Evolutionary conservation across 2,329 filamentous ascomycete species (phyloP).

Genomic region (Aspergillus texensis): DNA sequence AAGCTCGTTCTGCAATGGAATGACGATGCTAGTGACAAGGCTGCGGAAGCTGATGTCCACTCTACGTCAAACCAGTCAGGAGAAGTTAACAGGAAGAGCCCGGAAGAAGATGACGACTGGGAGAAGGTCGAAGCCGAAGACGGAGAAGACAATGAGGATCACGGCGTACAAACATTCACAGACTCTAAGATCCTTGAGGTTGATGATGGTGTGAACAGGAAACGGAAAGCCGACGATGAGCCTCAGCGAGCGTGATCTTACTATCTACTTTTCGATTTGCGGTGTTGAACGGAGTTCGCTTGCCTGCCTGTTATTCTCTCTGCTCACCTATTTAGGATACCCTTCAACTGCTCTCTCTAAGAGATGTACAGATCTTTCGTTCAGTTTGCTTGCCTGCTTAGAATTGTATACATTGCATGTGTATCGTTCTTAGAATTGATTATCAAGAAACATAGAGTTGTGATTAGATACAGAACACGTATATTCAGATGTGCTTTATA

Average conservation of each 20-base stretch:
- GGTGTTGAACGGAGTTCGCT: neutral
- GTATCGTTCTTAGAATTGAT: neutral
- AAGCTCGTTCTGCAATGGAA: constrained; percentile 38
- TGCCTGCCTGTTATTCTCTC: constrained; percentile 8
- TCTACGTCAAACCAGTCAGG: neutral
- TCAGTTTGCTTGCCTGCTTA: neutral
- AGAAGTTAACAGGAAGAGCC: neutral
- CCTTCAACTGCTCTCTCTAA: constrained; percentile 7
- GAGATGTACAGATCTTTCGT: constrained; percentile 1
- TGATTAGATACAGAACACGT: constrained; percentile 1
- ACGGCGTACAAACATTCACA: constrained; percentile 34
- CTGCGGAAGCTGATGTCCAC: too few species aligned
- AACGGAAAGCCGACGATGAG: constrained; percentile 37
- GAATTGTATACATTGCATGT: constrained; percentile 6
- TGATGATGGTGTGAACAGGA: constrained; percentile 26
- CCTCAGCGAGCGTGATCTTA: constrained; percentile 20
- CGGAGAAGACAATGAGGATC: constrained; percentile 33
- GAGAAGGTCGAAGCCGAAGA: constrained; percentile 45
- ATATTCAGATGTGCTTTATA: constrained; percentile 6
- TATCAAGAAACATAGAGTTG: neutral
- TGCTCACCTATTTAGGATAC: constrained; percentile 5
- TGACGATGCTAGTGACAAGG: constrained; percentile 12
- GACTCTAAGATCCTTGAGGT: constrained; percentile 36
- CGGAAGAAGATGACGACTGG: constrained; percentile 44
- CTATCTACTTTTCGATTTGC: neutral